Conservation (phyloP, 768 basidiomycete genomes). For the Zangia roseola region DNA sequence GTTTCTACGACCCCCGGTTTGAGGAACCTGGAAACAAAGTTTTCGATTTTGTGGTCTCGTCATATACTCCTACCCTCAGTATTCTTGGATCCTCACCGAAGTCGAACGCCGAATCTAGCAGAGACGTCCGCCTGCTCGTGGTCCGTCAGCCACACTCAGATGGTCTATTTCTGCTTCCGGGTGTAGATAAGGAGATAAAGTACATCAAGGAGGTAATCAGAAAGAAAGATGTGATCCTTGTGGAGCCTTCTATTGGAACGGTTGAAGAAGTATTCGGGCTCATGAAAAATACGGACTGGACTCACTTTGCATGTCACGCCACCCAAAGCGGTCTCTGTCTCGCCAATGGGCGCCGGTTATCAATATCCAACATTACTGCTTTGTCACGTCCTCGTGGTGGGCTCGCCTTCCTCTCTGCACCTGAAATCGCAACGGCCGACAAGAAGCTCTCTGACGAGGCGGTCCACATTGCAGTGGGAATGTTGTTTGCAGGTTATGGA, state of each 20-base stretch:
- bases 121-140: slow-evolving; percentile 2
- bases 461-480: no score
- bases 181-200: slow-evolving; percentile 17
- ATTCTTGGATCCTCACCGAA: slow-evolving; percentile 5
- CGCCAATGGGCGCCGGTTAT: not conserved
- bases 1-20: not conserved
- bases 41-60: slow-evolving; percentile 10
- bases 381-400: no score
- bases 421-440: no score
- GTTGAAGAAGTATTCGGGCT: not conserved
- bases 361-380: no score
- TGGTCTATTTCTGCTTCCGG: slow-evolving; percentile 11
- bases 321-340: slow-evolving; percentile 25
- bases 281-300: slow-evolving; percentile 5
- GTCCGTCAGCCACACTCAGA: slow-evolving; percentile 17
- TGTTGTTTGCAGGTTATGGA: no score
- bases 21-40: not conserved
- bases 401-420: no score
- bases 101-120: not conserved
- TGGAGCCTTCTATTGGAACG: not conserved
- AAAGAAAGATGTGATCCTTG: not conserved
- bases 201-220: slow-evolving; percentile 13
- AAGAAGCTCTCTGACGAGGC: no score
- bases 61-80: slow-evolving; percentile 29
- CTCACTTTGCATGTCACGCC: slow-evolving; percentile 35